These are phyloP conservation scores for Cystobasidiaceae sp. DNA, from an alignment of 1,284 basidiomycete species.

Conservation along the genomic window DNA sequence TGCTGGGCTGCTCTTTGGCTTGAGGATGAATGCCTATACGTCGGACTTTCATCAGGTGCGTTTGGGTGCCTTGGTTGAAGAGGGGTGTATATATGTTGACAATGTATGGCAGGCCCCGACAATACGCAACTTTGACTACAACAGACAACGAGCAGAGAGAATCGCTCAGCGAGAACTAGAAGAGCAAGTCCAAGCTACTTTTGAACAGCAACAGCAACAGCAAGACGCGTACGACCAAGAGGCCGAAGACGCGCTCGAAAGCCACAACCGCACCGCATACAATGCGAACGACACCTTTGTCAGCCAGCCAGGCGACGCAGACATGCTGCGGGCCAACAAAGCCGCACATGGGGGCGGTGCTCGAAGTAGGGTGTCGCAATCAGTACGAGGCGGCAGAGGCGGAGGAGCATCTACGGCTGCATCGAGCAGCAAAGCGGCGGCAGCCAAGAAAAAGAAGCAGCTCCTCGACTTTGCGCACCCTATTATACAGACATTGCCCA, in stretches of 20 bases:
- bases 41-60: constrained; percentile 47
- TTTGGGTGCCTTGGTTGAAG: not conserved
- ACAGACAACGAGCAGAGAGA: constrained; percentile 1
- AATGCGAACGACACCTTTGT: constrained; percentile 4
- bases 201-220: not conserved
- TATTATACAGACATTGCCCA: constrained; percentile 38
- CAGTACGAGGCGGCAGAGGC: not conserved
- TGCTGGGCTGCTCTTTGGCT: constrained; percentile 46
- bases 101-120: constrained; percentile 33
- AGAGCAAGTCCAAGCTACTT: not conserved
- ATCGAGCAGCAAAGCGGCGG: constrained; percentile 5
- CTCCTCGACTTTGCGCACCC: constrained; percentile 37
- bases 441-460: constrained; percentile 33
- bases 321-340: not conserved
- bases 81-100: not conserved
- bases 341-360: too few species aligned
- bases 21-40: constrained; percentile 49
- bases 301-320: not conserved
- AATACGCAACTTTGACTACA: constrained; percentile 35
- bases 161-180: not conserved
- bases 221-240: not conserved
- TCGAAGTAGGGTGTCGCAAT: not conserved
- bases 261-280: not conserved
- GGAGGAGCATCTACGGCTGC: constrained; percentile 16
- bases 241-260: not conserved